A percentile compares a stretch with the other conserved stretches of the same genome.
Evolutionary conservation across 2,329 filamentous ascomycete species (phyloP).

Genomic region (Pseudocercospora macadamiae): DNA sequence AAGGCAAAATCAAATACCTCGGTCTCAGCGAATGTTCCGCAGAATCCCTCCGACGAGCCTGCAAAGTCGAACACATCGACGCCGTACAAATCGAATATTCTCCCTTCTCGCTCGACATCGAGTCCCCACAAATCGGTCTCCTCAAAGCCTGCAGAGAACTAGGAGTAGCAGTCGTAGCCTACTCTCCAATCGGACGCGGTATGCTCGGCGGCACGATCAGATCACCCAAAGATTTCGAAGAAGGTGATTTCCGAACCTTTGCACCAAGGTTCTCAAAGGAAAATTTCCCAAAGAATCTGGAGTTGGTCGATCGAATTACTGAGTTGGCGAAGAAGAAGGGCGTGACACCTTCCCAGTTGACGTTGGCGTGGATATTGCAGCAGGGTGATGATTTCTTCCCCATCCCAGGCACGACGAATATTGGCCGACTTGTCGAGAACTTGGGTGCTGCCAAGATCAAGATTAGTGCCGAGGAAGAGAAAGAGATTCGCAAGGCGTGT

Average conservation of each 20-base stretch:
- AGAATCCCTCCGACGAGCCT: constrained; percentile 55
- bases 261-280: constrained; percentile 56
- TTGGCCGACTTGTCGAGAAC: constrained; percentile 52
- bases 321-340: constrained; percentile 58
- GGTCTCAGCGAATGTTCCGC: constrained; percentile 59
- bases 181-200: constrained; percentile 63
- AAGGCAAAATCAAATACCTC: constrained; percentile 61
- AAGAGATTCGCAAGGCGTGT: constrained; percentile 41
- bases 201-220: constrained; percentile 58
- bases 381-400: constrained; percentile 63
- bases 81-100: constrained; percentile 57
- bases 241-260: constrained; percentile 51
- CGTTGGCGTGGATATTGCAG: constrained; percentile 65
- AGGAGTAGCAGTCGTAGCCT: constrained; percentile 60
- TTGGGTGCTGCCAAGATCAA: constrained; percentile 41
- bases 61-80: constrained; percentile 54
- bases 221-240: constrained; percentile 51
- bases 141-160: constrained; percentile 62
- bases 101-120: constrained; percentile 61
- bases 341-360: constrained; percentile 60
- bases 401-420: constrained; percentile 55
- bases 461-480: constrained; percentile 41
- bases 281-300: constrained; percentile 60
- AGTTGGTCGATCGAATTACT: constrained; percentile 55
- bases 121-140: constrained; percentile 54